phyloP scores from a whole-genome alignment of 768 basidiomycete species.

The Antrodiella citrinella region DNA sequence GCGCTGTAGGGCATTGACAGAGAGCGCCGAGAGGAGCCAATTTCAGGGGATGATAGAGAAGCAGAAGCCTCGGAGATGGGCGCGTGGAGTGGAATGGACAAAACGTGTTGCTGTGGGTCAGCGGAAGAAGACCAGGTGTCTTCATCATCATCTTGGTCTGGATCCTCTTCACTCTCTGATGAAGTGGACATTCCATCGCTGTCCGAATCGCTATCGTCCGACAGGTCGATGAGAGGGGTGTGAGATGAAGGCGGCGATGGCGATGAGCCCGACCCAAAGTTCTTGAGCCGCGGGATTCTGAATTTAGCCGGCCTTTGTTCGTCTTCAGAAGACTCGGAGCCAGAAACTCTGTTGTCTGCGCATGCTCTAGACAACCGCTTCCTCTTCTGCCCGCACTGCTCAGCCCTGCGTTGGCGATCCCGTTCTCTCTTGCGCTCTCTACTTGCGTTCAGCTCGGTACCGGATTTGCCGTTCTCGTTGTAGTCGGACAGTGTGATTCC shows the following conservation, averaged over 20 bases:
- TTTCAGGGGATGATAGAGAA: not conserved
- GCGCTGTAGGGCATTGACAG: conserved; percentile 49
- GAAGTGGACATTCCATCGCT: conserved; percentile 37
- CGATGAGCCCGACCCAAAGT: conserved; percentile 21
- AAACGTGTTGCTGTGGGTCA: conserved; percentile 26
- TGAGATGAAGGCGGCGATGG: conserved; percentile 13
- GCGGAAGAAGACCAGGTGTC: conserved; percentile 15
- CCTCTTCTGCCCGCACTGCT: conserved; percentile 38
- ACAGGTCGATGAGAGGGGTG: conserved; percentile 30
- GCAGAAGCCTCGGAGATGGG: conserved; percentile 13
- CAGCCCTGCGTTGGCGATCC: conserved; percentile 22
- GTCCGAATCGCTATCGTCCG: conserved; percentile 25
- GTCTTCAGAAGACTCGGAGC: conserved; percentile 22
- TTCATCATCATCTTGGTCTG: conserved; percentile 12
- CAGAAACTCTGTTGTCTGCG: conserved; percentile 17
- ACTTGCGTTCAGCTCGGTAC: conserved; percentile 17
- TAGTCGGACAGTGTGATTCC: conserved; percentile 71
- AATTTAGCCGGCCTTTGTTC: conserved; percentile 51
- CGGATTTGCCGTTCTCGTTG: conserved; percentile 39
- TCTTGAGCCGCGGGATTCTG: conserved; percentile 58
- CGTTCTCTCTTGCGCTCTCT: conserved; percentile 25
- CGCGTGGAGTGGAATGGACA: conserved; percentile 20
- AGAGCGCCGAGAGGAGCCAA: conserved; percentile 35
- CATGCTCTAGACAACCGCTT: conserved; percentile 32
- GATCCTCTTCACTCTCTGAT: conserved; percentile 27